Percentiles rank a stretch among this genome's conserved stretches.
Conservation (phyloP, 2,329 filamentous ascomycete species). For the Hortaea sp. region DNA sequence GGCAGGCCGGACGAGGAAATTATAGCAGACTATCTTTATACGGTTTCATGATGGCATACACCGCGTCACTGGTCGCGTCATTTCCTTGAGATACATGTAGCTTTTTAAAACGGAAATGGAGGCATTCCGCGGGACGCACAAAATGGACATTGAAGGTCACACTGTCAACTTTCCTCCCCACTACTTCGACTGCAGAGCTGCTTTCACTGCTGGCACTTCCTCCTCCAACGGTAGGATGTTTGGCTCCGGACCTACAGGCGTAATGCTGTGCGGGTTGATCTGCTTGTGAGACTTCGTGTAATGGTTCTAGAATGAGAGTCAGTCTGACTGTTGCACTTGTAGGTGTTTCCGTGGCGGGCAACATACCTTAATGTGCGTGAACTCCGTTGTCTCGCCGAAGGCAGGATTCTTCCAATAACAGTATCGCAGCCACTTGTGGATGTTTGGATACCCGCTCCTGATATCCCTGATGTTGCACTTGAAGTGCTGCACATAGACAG, state of each 20-base stretch:
- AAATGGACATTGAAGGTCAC: too few species aligned
- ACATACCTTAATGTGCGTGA: constrained; percentile 81
- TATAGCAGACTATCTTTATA: too few species aligned
- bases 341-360: constrained; percentile 51
- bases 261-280: constrained; percentile 61
- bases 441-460: constrained; percentile 66
- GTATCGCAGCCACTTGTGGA: constrained; percentile 72
- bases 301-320: constrained; percentile 39
- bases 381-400: constrained; percentile 76
- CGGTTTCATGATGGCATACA: too few species aligned
- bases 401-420: constrained; percentile 76
- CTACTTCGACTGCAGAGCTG: constrained; percentile 3
- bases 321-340: background rate
- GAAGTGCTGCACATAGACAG: constrained; percentile 50
- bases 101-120: too few species aligned
- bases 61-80: too few species aligned
- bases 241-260: constrained; percentile 74
- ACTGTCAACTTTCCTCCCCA: too few species aligned
- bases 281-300: constrained; percentile 57
- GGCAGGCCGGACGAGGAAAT: too few species aligned
- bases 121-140: too few species aligned
- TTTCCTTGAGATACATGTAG: too few species aligned
- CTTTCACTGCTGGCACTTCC: constrained; percentile 53
- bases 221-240: constrained; percentile 68
- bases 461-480: constrained; percentile 81